A percentile compares a stretch with the other conserved stretches of the same genome.
Evolutionary conservation across 768 basidiomycete genomes (phyloP).

Genomic region (Steccherinum ochraceum): DNA sequence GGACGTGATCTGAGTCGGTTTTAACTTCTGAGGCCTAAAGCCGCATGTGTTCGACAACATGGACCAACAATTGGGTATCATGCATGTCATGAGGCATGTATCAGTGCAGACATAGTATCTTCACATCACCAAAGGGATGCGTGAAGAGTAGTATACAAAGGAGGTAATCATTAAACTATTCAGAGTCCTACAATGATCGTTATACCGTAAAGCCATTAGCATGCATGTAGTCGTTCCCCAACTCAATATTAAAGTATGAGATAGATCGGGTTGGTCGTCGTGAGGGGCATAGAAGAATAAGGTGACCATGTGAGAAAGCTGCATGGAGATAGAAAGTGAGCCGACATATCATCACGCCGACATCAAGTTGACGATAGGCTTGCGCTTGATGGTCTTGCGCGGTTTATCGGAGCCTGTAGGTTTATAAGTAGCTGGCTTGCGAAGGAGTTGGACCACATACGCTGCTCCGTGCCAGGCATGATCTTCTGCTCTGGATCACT

Average conservation of each 20-base stretch:
- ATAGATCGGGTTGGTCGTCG: no score
- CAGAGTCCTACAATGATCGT: neutral
- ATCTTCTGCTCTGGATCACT: neutral
- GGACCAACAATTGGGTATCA: neutral
- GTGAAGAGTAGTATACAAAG: neutral
- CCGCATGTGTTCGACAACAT: neutral
- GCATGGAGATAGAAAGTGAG: neutral
- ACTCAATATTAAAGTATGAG: no score
- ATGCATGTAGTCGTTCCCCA: no score
- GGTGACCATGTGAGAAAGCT: no score
- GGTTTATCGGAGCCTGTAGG: neutral
- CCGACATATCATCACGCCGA: no score
- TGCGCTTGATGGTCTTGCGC: neutral
- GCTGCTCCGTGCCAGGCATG: neutral
- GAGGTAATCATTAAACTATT: neutral
- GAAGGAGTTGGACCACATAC: neutral
- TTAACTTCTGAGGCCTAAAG: conserved; percentile 27
- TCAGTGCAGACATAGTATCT: neutral
- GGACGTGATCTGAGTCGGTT: conserved; percentile 70
- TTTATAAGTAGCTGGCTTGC: no score
- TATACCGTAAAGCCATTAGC: no score
- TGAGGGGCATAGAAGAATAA: no score
- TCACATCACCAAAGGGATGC: no score
- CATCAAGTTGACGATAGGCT: neutral
- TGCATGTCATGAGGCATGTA: neutral